These are phyloP conservation scores for Solanum hybrid DNA, from an alignment of 305 asterid species.

Conservation along the genomic window DNA sequence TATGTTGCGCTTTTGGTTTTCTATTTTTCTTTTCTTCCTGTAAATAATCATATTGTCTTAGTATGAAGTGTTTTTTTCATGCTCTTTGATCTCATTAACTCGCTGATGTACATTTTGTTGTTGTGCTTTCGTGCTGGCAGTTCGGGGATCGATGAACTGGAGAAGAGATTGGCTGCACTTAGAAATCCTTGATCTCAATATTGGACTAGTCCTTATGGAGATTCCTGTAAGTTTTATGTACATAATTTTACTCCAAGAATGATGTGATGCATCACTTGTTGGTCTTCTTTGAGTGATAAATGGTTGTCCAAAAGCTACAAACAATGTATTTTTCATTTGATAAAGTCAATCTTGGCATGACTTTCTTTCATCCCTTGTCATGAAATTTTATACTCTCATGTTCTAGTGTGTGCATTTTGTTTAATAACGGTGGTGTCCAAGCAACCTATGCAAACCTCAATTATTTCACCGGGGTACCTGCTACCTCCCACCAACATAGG, in stretches of 20 bases:
- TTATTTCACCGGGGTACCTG: background rate
- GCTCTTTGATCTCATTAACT: background rate
- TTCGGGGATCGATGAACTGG: slow-evolving; percentile 45
- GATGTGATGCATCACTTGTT: background rate
- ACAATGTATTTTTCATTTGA: background rate
- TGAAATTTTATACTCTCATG: background rate
- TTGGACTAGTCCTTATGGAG: background rate
- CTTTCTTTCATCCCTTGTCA: background rate
- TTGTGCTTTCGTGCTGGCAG: slow-evolving; percentile 19
- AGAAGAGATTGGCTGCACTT: slow-evolving; percentile 6
- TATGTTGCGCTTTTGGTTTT: background rate
- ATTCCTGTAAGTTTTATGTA: background rate
- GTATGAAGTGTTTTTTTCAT: background rate
- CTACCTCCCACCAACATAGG: background rate
- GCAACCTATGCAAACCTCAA: background rate
- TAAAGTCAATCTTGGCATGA: background rate
- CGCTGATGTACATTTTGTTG: too few relatives aligned
- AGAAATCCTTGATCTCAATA: slow-evolving; percentile 37
- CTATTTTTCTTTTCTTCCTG: background rate
- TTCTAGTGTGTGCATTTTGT: background rate
- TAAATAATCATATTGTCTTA: background rate
- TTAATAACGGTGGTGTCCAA: background rate
- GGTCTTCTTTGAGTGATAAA: background rate
- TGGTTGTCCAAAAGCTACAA: background rate
- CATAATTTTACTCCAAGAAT: background rate